A percentile compares a stretch with the other conserved stretches of the same genome.
Evolutionary conservation across 2,329 filamentous ascomycete species (phyloP).

Genomic region (Penicillium sp.): DNA sequence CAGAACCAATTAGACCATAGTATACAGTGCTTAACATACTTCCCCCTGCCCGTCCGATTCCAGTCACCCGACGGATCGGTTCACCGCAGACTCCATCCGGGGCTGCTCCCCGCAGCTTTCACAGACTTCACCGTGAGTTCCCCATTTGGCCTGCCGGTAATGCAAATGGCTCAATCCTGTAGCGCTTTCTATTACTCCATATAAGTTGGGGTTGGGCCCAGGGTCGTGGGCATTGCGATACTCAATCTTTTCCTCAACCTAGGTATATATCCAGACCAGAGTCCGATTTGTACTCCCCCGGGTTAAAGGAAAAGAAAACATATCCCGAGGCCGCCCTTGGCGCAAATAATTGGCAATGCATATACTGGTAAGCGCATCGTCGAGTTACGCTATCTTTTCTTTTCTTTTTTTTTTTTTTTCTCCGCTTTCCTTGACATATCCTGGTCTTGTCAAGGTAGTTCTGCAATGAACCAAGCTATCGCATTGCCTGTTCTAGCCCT

Average conservation of each 20-base stretch:
- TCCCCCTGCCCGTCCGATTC: background rate
- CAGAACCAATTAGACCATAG: background rate
- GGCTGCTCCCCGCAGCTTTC: conserved; percentile 21
- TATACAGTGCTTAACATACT: background rate
- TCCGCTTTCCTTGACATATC: background rate
- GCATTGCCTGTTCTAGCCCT: background rate
- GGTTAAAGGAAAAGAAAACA: conserved; percentile 5
- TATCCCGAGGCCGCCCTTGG: conserved; percentile 4
- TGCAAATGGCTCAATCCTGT: conserved; percentile 22
- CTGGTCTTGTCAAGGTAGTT: background rate
- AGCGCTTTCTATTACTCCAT: conserved; percentile 9
- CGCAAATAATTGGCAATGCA: conserved; percentile 35
- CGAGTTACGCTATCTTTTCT: conserved; percentile 1
- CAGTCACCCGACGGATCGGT: conserved; percentile 13
- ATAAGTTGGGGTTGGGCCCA: conserved; percentile 19
- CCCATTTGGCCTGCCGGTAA: conserved; percentile 20
- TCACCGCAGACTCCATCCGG: conserved; percentile 38
- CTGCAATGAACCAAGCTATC: background rate
- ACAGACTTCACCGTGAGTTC: conserved; percentile 30
- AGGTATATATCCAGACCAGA: background rate
- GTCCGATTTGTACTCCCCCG: background rate
- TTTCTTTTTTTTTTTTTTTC: conserved; percentile 10
- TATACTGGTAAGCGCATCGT: conserved; percentile 40
- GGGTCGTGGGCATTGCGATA: conserved; percentile 3
- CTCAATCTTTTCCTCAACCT: background rate